Percentiles rank a stretch among this genome's conserved stretches.
phyloP scores from a whole-genome alignment of 805 yeast genomes.

The Torulaspora indica region DNA sequence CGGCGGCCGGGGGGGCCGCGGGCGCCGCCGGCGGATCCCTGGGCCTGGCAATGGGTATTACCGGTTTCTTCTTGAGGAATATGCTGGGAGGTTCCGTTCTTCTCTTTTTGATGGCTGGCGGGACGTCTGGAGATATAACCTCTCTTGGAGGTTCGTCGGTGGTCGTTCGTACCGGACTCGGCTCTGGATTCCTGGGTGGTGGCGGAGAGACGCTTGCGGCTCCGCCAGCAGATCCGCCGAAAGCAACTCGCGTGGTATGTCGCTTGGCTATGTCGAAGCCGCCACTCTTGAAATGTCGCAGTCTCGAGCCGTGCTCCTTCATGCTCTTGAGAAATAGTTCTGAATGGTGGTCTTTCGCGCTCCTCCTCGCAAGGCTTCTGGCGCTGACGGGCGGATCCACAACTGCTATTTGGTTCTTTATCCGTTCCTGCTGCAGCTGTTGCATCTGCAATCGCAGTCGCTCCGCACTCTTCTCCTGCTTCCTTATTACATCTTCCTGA shows the following conservation, averaged over 20 bases:
- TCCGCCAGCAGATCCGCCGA: constrained; percentile 33
- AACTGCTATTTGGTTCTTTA: constrained; percentile 30
- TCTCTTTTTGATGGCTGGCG: constrained; percentile 10
- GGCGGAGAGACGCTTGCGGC: background rate
- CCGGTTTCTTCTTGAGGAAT: constrained; percentile 21
- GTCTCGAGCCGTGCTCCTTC: constrained; percentile 21
- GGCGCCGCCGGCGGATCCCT: background rate
- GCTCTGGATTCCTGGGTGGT: background rate
- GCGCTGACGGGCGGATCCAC: constrained; percentile 24
- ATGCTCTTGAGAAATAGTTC: constrained; percentile 20
- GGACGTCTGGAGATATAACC: background rate
- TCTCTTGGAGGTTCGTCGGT: background rate
- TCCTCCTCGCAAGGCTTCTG: constrained; percentile 13
- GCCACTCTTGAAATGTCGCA: constrained; percentile 21
- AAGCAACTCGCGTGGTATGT: constrained; percentile 29
- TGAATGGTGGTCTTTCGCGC: constrained; percentile 10
- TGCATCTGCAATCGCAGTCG: constrained; percentile 34
- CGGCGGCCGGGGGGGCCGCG: too few species aligned
- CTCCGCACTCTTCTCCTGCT: constrained; percentile 36
- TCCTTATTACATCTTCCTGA: constrained; percentile 33
- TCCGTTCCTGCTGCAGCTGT: constrained; percentile 32
- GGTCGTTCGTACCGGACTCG: background rate
- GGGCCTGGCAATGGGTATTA: constrained; percentile 1
- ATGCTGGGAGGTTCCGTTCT: constrained; percentile 20
- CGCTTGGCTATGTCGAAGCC: constrained; percentile 16